These are phyloP conservation scores for Stereum hirsutum DNA, from an alignment of 1,284 basidiomycete species.

Conservation along the genomic window DNA sequence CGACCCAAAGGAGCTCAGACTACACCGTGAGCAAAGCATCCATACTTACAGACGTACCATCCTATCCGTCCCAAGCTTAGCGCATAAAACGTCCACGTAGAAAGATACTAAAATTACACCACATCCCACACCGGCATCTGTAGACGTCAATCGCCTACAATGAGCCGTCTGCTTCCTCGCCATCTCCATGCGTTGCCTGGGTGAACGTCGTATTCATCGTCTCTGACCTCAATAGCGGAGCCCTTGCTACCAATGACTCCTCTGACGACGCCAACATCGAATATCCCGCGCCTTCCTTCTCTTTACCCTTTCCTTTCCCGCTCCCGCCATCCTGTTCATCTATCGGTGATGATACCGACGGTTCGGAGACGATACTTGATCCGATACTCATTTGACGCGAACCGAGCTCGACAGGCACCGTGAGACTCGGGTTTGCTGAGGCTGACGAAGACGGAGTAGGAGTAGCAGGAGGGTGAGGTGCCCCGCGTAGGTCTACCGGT, in stretches of 20 bases:
- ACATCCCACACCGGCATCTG: neutral
- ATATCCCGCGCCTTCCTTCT: too few relatives aligned
- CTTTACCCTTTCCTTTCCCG: too few relatives aligned
- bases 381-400: too few relatives aligned
- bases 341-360: slow-evolving; percentile 6
- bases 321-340: slow-evolving; percentile 1
- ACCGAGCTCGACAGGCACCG: too few relatives aligned
- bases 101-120: slow-evolving; percentile 5
- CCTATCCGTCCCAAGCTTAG: neutral
- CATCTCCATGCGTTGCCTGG: too few relatives aligned
- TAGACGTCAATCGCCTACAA: neutral
- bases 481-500: too few relatives aligned
- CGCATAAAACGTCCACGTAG: neutral
- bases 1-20: too few relatives aligned
- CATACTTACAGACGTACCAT: neutral
- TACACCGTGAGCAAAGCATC: neutral
- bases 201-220: too few relatives aligned
- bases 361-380: slow-evolving; percentile 3
- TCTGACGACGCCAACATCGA: slow-evolving; percentile 10
- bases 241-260: slow-evolving; percentile 10
- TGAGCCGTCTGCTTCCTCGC: slow-evolving; percentile 13
- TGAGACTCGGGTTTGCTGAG: too few relatives aligned
- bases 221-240: slow-evolving; percentile 13
- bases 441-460: too few relatives aligned
- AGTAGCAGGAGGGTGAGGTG: neutral